A percentile compares a stretch with the other conserved stretches of the same genome.
These are phyloP conservation scores for Rubia yunnanensis DNA, from an alignment of 257 asterid species.

Conservation along the genomic window DNA sequence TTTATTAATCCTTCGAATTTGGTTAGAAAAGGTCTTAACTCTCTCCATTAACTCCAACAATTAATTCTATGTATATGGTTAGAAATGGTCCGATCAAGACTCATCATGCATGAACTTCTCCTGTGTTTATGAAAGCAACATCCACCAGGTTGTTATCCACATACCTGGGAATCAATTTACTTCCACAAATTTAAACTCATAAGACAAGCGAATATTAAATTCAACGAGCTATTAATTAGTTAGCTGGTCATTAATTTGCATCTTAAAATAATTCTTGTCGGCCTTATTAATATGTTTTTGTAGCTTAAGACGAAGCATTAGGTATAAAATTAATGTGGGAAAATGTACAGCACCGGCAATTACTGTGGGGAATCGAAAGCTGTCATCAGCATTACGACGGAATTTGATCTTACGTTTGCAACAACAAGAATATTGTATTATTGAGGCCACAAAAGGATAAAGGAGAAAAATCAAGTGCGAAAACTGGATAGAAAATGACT, in stretches of 20 bases:
- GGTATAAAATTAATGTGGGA: not conserved
- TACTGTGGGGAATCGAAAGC: not conserved
- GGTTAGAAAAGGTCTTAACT: not conserved
- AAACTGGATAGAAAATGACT: too few species aligned
- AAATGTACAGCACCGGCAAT: not conserved
- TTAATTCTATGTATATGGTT: conserved; percentile 3
- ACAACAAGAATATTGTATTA: too few species aligned
- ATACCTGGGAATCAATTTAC: not conserved
- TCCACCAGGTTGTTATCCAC: not conserved
- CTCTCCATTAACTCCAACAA: not conserved
- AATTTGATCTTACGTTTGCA: not conserved
- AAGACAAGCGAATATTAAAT: not conserved
- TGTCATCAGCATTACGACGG: not conserved
- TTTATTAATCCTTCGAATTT: not conserved
- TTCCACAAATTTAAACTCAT: not conserved
- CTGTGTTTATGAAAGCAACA: not conserved
- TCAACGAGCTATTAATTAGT: not conserved
- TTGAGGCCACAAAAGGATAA: too few species aligned
- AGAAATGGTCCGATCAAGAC: not conserved
- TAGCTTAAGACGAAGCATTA: not conserved
- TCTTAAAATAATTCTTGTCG: not conserved
- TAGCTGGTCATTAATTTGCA: not conserved
- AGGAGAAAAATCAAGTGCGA: too few species aligned
- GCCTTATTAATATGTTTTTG: not conserved
- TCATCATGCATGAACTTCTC: not conserved